Conservation (phyloP, 169 alveolate species). For the Plasmodium chabaudi region DNA sequence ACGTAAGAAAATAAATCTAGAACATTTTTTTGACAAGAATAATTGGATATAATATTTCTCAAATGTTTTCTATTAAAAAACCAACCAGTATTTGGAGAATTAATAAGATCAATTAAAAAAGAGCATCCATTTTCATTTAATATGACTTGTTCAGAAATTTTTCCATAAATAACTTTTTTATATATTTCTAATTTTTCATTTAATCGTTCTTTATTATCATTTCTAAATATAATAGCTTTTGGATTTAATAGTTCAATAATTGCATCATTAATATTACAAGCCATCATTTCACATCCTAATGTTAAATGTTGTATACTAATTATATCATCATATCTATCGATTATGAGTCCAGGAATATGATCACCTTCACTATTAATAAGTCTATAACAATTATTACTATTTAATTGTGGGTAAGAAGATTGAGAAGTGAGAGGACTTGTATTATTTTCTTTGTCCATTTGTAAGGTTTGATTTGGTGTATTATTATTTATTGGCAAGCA, state of each 20-base stretch:
- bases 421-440: background rate
- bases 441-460: background rate
- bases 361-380: conserved; percentile 79
- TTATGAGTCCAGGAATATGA: conserved; percentile 77
- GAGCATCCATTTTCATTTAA: conserved; percentile 48
- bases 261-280: conserved; percentile 66
- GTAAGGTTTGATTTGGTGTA: background rate
- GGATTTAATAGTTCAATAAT: conserved; percentile 61
- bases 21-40: conserved; percentile 52
- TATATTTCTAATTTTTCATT: conserved; percentile 66
- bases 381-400: conserved; percentile 45
- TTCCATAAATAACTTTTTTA: conserved; percentile 56
- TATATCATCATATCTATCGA: conserved; percentile 72
- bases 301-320: conserved; percentile 47
- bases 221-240: conserved; percentile 56
- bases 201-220: conserved; percentile 74
- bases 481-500: background rate
- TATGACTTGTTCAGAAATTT: conserved; percentile 61
- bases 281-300: conserved; percentile 45
- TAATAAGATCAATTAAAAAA: conserved; percentile 47
- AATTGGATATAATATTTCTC: conserved; percentile 28
- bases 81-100: conserved; percentile 75
- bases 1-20: conserved; percentile 66
- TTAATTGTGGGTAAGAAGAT: background rate
- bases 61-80: conserved; percentile 48